phyloP scores from a whole-genome alignment of 2,329 filamentous ascomycete genomes.

The Scedosporium minutisporum region DNA sequence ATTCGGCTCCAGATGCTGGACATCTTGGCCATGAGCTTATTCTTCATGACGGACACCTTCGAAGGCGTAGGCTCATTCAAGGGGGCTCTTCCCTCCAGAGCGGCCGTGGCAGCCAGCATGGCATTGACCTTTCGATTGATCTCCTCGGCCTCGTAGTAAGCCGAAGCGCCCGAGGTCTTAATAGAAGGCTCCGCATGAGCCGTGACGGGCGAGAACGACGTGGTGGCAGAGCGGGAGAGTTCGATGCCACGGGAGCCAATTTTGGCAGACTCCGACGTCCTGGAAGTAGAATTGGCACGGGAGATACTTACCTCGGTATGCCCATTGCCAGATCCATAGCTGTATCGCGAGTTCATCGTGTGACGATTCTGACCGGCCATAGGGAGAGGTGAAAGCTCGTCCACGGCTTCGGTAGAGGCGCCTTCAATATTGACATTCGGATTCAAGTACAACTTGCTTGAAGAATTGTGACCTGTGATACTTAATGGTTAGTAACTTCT shows the following conservation, averaged over 20 bases:
- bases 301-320: not conserved
- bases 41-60: conserved; percentile 19
- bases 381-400: not conserved
- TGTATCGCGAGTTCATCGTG: not conserved
- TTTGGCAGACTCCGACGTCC: not conserved
- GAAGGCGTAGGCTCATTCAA: conserved; percentile 10
- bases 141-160: conserved; percentile 12
- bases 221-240: not conserved
- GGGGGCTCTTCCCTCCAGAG: conserved; percentile 20
- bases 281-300: not conserved
- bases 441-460: too few species aligned
- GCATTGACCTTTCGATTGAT: conserved; percentile 23
- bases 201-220: not conserved
- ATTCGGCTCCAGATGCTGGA: conserved; percentile 23
- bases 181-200: not conserved
- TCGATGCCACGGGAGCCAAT: not conserved
- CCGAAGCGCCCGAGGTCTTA: not conserved
- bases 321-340: not conserved
- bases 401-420: not conserved
- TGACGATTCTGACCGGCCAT: not conserved
- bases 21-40: conserved; percentile 24
- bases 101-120: conserved; percentile 27
- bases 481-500: too few species aligned
- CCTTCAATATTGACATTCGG: too few species aligned
- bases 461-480: too few species aligned